Base-by-base conservation (phyloP, 768 basidiomycete species). In the Lactarius hengduanensis region DNA sequence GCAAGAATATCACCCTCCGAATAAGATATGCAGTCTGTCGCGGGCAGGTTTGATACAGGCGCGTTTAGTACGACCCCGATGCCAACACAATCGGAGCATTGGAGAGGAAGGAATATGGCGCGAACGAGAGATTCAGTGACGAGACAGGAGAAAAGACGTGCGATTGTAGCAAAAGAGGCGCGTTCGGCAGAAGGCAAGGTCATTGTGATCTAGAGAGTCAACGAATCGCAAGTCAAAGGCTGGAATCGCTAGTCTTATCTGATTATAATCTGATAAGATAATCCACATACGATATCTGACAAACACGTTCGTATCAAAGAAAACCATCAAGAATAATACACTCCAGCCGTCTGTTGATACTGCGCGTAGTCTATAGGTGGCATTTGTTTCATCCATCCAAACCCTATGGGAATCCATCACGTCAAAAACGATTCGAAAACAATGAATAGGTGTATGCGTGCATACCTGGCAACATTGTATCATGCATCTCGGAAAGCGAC, bases 131-230 rank as follows among this genome's bases (percentile, higher is more conserved):
- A 84, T 73, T 85, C 84, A 1, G 84, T 84, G 61, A 85, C 83
- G 8, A 86, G 78, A 70, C 83, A 85, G 36, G 84, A 84, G n/a
- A 85, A 69, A 4, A 86, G 72, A 32, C 85, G 82, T 16, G 83
- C 76, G 30, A 78, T 74, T 41, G 80, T 80, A 11, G 82, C 81
- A 69, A 85, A 84, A 26, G 77, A 73, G 43, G 84, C 84, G 38
- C 70, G 67, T 32, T 72, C 63, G 38, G 15, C 13, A 18, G 64
- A 62, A 59, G 57, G 45, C 57, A 36, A 18, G 40, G 15, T 15
- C 53, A 57, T 34, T 15, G 28, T 41, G 13, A 26, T 28, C 22
- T 15, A 7, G 41, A 34, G 11, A 41, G n/a, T 15, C 22, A 36
- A 62, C 9, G 18, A 40, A n/a, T 30, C 10, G 28, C 41, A 34